Evolutionary conservation across 345 rosid genomes (phyloP), one percentile per base, ranked within the genome.

Genomic region (Linum tenue): DNA sequence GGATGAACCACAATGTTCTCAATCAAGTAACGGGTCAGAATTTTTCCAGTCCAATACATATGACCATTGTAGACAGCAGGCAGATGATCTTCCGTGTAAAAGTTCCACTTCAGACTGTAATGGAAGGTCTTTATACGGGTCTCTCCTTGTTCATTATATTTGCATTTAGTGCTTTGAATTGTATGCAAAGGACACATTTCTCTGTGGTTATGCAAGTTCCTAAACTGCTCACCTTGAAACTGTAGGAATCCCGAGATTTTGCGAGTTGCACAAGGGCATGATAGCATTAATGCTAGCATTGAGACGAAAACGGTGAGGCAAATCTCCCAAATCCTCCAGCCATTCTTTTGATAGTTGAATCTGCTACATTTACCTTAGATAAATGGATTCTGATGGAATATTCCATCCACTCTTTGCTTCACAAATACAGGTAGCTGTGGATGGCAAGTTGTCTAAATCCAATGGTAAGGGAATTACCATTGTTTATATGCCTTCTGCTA

Each of bases 1-100:
- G 99, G 89, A 82, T 62, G 86, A 80, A 69, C 73, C 72, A 31
- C 78, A 75, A 58, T 63, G 81, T 64, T 79, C 78, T 60, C 83
- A 71, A 67, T 76, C 72, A 50, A 65, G 64, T 71, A 36, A 68
- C 67, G 65, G 64, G 71, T 75, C 72, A 40, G 90, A 79, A 70
- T 70, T 71, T 40, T 70, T 66, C 65, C 65, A 59, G 53, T 40
- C 80, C 16, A 73, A 67, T 56, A 64, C 78, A 39, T 66, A 69
- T 65, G 85, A 85, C 67, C 74, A 70, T 56, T 71, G 75, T 66
- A 73, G 71, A 77, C 79, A 73, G 72, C 68, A 58, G 66, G 72
- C 75, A 60, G 73, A 84, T 65, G 86, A 84, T 67, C 69, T 76
- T 58, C 74, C 78, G 39, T 63, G 70, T 64, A 81, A 65, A 67